Evolutionary conservation across 805 yeast genomes (phyloP).

Genomic region (Candida ortonii): DNA sequence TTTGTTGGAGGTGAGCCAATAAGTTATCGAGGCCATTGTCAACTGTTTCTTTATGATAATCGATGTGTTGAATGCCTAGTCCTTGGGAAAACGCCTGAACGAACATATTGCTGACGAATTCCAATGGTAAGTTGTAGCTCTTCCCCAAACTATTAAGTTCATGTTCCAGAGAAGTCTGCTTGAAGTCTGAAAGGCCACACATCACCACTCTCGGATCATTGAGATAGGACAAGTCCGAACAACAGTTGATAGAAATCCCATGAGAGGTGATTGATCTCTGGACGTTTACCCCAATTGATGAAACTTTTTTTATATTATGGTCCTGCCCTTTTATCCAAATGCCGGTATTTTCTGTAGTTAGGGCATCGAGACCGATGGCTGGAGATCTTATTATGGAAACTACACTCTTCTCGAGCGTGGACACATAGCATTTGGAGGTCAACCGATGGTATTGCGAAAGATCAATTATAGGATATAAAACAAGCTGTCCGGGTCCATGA

Average conservation of each 20-base stretch:
- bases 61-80: slow-evolving; percentile 29
- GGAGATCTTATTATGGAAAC: slow-evolving; percentile 20
- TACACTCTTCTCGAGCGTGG: slow-evolving; percentile 43
- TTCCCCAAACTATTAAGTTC: slow-evolving; percentile 14
- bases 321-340: slow-evolving; percentile 74
- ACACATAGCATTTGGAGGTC: slow-evolving; percentile 51
- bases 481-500: slow-evolving; percentile 95
- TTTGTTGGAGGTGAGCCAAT: slow-evolving; percentile 8
- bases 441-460: slow-evolving; percentile 54
- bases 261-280: slow-evolving; percentile 83
- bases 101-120: slow-evolving; percentile 41
- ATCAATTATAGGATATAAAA: slow-evolving; percentile 77
- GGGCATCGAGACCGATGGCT: slow-evolving; percentile 39
- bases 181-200: slow-evolving; percentile 74
- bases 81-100: slow-evolving; percentile 42
- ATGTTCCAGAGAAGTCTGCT: slow-evolving; percentile 51
- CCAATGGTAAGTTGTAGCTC: slow-evolving; percentile 19
- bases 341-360: slow-evolving; percentile 72
- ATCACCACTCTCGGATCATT: slow-evolving; percentile 62
- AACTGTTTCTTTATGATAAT: slow-evolving; percentile 3
- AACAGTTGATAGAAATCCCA: slow-evolving; percentile 80
- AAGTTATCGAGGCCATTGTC: not conserved
- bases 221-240: slow-evolving; percentile 69
- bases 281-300: slow-evolving; percentile 86
- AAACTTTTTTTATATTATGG: slow-evolving; percentile 55